Evolutionary conservation across 805 yeast species (phyloP).

Genomic region (Lachancea nothofagi): DNA sequence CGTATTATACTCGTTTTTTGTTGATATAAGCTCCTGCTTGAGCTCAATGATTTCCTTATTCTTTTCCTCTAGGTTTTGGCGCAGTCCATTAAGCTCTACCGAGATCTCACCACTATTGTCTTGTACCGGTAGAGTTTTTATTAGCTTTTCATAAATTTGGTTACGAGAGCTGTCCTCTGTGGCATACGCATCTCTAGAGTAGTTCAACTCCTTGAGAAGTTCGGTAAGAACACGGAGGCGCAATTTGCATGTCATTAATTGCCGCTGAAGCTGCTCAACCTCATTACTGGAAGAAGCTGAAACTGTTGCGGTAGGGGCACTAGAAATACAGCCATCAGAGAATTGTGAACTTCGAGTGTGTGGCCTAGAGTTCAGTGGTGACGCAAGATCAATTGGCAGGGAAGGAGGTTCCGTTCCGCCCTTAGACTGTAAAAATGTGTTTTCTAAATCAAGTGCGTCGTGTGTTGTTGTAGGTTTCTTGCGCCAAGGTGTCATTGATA

Average conservation of each 20-base stretch:
- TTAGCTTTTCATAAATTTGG: constrained; percentile 21
- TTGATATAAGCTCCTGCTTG: constrained; percentile 24
- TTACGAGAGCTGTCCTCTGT: constrained; percentile 10
- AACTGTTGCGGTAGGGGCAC: constrained; percentile 12
- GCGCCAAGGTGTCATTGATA: constrained; percentile 37
- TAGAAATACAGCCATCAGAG: constrained; percentile 12
- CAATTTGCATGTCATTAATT: constrained; percentile 39
- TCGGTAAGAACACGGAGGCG: constrained; percentile 34
- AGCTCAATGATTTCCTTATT: constrained; percentile 24
- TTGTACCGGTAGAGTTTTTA: constrained; percentile 16
- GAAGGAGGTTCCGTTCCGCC: background rate
- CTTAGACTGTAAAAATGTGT: background rate
- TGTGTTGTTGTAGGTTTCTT: background rate
- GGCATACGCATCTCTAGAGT: background rate
- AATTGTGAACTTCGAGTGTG: constrained; percentile 19
- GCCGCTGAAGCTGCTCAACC: constrained; percentile 36
- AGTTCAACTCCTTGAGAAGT: constrained; percentile 22
- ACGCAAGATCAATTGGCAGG: constrained; percentile 10
- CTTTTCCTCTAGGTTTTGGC: constrained; percentile 14
- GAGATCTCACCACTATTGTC: constrained; percentile 15
- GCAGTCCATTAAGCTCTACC: constrained; percentile 19
- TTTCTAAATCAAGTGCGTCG: background rate
- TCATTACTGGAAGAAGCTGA: constrained; percentile 23
- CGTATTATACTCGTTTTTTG: constrained; percentile 23
- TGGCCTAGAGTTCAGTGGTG: constrained; percentile 19